Evolutionary conservation across 306 rosid genomes (phyloP).

Genomic region (Chamaecrista fasciculata): DNA sequence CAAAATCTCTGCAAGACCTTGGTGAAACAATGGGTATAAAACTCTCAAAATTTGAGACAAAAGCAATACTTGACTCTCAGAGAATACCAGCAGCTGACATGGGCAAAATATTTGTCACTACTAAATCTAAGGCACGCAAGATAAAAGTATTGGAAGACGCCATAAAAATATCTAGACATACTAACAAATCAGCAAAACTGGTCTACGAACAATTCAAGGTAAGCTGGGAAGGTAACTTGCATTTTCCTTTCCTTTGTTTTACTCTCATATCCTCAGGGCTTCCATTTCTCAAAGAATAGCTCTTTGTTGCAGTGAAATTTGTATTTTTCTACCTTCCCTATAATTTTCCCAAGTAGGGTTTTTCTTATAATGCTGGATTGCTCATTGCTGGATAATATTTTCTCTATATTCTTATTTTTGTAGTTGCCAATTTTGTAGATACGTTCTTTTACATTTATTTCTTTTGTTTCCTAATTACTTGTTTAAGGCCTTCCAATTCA

Average conservation of each 20-base stretch:
- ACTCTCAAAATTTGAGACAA: conserved; percentile 79
- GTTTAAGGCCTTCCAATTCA: neutral
- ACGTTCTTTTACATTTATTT: neutral
- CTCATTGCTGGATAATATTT: neutral
- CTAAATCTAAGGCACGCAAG: conserved; percentile 72
- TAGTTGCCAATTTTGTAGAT: neutral
- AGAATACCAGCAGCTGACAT: conserved; percentile 65
- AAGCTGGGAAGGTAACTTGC: too few relatives aligned
- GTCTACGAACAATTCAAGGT: conserved; percentile 91
- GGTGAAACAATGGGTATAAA: conserved; percentile 88
- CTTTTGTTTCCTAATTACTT: neutral
- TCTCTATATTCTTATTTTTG: neutral
- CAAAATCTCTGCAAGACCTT: conserved; percentile 84
- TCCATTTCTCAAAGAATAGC: neutral
- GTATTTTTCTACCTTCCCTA: neutral
- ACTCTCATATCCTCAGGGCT: neutral
- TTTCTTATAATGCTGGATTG: neutral
- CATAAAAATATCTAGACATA: conserved; percentile 58
- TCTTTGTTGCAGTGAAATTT: neutral
- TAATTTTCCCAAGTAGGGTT: neutral
- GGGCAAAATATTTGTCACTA: conserved; percentile 78
- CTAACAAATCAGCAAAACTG: conserved; percentile 59
- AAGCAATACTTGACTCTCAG: conserved; percentile 64
- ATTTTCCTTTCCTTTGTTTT: neutral
- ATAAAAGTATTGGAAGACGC: conserved; percentile 83